Evolutionary conservation across 768 basidiomycete genomes (phyloP).

Genomic region (Kockovaella imperatae): DNA sequence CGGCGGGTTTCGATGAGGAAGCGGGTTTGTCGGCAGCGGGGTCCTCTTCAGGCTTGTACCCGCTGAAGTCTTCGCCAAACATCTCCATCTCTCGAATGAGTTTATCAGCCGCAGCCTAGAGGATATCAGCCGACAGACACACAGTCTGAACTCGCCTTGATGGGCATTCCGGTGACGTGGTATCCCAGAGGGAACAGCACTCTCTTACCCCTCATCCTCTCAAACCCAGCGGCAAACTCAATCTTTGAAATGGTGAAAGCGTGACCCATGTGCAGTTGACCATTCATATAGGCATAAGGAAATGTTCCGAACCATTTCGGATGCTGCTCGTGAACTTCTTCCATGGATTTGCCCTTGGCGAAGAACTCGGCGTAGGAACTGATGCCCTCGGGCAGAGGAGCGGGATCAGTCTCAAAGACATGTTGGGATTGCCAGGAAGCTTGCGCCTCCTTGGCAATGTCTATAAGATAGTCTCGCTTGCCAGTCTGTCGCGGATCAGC

Average conservation of each 20-base stretch:
- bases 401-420: slow-evolving; percentile 79
- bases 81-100: slow-evolving; percentile 93
- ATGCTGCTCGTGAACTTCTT: slow-evolving; percentile 63
- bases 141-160: slow-evolving; percentile 64
- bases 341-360: slow-evolving; percentile 53
- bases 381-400: slow-evolving; percentile 54
- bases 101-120: slow-evolving; percentile 90
- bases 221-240: slow-evolving; percentile 90
- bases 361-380: slow-evolving; percentile 45
- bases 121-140: background rate
- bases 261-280: slow-evolving; percentile 91
- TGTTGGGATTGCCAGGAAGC: slow-evolving; percentile 65
- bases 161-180: slow-evolving; percentile 98
- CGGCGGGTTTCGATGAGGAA: slow-evolving; percentile 41
- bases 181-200: slow-evolving; percentile 95
- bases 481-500: slow-evolving; percentile 59
- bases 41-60: slow-evolving; percentile 50
- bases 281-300: slow-evolving; percentile 98
- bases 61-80: slow-evolving; percentile 83
- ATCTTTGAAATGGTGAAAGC: slow-evolving; percentile 97
- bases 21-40: slow-evolving; percentile 46
- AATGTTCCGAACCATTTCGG: slow-evolving; percentile 98
- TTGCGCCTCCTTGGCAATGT: slow-evolving; percentile 79
- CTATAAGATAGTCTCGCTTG: slow-evolving; percentile 80
- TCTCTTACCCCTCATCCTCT: slow-evolving; percentile 88